Conservation (phyloP, 192 early-diverging fungal species). For the Coemansia sp. region DNA sequence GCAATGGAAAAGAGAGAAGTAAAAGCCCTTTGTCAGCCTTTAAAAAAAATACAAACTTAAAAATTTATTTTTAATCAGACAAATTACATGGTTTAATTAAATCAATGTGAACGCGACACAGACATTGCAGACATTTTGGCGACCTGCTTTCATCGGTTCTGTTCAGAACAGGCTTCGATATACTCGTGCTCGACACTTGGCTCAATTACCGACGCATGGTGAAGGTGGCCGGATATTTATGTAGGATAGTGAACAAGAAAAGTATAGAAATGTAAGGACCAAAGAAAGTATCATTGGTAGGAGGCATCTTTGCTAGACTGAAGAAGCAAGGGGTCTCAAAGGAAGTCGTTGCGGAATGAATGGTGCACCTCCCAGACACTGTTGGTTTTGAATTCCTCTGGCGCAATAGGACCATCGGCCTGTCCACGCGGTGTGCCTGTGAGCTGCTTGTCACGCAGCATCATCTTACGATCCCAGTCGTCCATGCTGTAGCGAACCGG, state of each 20-base stretch:
- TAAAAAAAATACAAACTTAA: neutral
- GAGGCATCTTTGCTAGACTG: neutral
- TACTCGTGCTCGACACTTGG: no score
- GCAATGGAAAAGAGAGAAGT: neutral
- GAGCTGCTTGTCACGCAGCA: conserved; percentile 74
- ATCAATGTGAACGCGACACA: no score
- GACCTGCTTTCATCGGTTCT: no score
- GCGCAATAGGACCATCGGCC: conserved; percentile 56
- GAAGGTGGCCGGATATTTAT: neutral
- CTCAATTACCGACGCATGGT: neutral
- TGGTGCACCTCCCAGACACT: conserved; percentile 73
- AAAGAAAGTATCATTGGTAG: neutral
- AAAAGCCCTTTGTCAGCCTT: no score
- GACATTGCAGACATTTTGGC: no score
- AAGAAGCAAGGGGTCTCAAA: neutral
- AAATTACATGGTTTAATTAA: no score
- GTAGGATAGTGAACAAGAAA: neutral
- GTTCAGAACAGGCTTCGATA: no score
- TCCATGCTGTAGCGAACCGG: conserved; percentile 66
- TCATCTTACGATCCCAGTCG: conserved; percentile 79
- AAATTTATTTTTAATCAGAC: neutral
- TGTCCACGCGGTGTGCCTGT: conserved; percentile 74
- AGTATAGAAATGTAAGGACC: neutral
- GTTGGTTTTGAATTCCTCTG: conserved; percentile 67
- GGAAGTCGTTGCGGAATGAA: conserved; percentile 36